phyloP scores from a whole-genome alignment of 176 grass and related monocot species.

The Pharus latifolius region DNA sequence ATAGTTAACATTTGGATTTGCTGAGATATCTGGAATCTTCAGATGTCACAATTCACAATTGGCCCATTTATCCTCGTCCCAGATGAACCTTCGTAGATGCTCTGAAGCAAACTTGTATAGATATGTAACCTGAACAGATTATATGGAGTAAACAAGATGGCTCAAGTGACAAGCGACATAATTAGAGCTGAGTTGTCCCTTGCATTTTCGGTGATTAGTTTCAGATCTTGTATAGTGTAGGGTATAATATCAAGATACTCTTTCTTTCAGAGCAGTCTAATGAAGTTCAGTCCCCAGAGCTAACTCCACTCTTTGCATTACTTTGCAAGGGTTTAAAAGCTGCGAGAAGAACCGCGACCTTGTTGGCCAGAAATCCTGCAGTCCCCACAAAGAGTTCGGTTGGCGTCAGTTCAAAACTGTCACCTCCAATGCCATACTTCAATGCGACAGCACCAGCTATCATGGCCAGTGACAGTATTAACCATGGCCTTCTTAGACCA shows the following conservation, averaged over 20 bases:
- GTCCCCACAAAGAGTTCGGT: slow-evolving; percentile 51
- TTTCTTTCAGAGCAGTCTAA: background rate
- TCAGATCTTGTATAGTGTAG: background rate
- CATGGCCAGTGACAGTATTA: slow-evolving; percentile 46
- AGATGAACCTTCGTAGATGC: background rate
- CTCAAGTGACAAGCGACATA: background rate
- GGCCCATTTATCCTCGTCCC: background rate
- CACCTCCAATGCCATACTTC: slow-evolving; percentile 48
- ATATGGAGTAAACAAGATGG: background rate
- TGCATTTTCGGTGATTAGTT: background rate
- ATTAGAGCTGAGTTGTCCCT: background rate
- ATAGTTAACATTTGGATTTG: background rate
- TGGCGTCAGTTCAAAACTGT: slow-evolving; percentile 36
- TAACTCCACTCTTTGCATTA: slow-evolving; percentile 25
- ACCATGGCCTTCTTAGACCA: slow-evolving; percentile 56
- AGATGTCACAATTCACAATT: background rate
- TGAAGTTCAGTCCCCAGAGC: background rate
- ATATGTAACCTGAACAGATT: background rate
- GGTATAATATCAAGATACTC: background rate
- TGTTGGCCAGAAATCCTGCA: slow-evolving; percentile 59
- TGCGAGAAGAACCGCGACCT: slow-evolving; percentile 58
- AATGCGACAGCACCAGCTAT: slow-evolving; percentile 29
- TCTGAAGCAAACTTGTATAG: background rate
- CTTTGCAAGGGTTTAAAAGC: slow-evolving; percentile 79
- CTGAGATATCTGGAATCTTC: background rate